Conservation (phyloP, 2,329 filamentous ascomycete species). For the Epicoccum nigrum region DNA sequence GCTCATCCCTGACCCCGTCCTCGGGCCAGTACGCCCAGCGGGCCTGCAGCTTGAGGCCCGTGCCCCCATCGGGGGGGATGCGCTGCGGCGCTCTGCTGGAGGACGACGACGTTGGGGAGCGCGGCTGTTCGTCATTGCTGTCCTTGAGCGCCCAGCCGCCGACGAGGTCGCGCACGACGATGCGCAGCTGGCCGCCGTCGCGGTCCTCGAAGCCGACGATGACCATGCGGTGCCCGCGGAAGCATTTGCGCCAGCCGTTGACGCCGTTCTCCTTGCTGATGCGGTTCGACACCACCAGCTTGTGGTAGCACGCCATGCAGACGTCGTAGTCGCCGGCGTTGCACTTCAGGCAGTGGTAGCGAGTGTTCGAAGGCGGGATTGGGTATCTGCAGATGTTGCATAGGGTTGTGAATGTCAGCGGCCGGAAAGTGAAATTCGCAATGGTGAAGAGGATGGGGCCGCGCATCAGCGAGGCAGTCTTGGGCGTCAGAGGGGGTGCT, state of each 20-base stretch:
- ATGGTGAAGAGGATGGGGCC: constrained; percentile 43
- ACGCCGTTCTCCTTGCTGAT: constrained; percentile 78
- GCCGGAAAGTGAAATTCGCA: constrained; percentile 60
- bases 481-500: constrained; percentile 50
- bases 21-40: constrained; percentile 81
- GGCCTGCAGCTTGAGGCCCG: constrained; percentile 68
- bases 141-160: constrained; percentile 75
- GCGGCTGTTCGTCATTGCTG: constrained; percentile 52
- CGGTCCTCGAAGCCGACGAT: constrained; percentile 76
- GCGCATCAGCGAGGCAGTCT: constrained; percentile 51
- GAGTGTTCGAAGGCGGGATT: constrained; percentile 71
- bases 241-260: constrained; percentile 82
- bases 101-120: constrained; percentile 10
- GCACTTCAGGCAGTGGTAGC: constrained; percentile 83
- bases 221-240: constrained; percentile 81
- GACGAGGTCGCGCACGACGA: constrained; percentile 74
- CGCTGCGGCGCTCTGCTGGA: constrained; percentile 15
- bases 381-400: constrained; percentile 79
- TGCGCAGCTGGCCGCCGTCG: constrained; percentile 69
- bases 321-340: constrained; percentile 86
- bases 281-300: constrained; percentile 65
- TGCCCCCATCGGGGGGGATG: constrained; percentile 78
- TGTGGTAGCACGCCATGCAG: constrained; percentile 77
- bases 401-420: constrained; percentile 72
- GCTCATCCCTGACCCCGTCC: constrained; percentile 69